Base-by-base conservation (phyloP, 306 rosid genomes). In the Hippophae tibetana region DNA sequence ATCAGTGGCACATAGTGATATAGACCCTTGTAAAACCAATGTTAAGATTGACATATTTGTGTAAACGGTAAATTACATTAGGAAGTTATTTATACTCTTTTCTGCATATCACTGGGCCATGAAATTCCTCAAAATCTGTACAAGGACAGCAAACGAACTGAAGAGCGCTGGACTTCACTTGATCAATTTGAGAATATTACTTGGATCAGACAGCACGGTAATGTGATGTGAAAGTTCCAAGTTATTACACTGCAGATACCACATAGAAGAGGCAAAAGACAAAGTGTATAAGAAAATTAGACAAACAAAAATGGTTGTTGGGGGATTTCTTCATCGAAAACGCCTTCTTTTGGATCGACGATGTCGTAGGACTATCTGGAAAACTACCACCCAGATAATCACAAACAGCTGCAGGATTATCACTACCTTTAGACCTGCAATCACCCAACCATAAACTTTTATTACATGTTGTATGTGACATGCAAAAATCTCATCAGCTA, bases 391-490 rank as follows among this genome's bases (percentile, higher is more conserved):
- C 43, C 56, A 58, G 74, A 60, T 41, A 53, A 79, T 74, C 40
- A 82, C 58, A 72, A 68, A 63, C 55, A 78, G 69, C 68, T 89
- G 92, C 52, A 81, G 66, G 67, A 81, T 72, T 64, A 80, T 67
- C 58, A 79, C 67, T 57, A 79, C 56, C 81, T 80, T 82, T 80
- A 86, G 62, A 67, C 81, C 97, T 86, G 84, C 53, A 74, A 72
- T 59, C 60, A 72, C 43, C 2, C n/a, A 62, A 13, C 25, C 47
- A 45, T 54, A 65, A 58, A n/a, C 52, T 47, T 63, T 42, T 57
- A 64, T 63, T 43, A 60, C 48, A 58, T 40, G 18, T 26, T 47
- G 47, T 49, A 40, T 79, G 59, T 47, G 65, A 61, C 62, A 52
- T 41, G 10, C 31, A 9, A 54, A 55, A 46, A 7, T 31, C 12